Evolutionary conservation across 495 filamentous ascomycete species (phyloP), one percentile per base, ranked within the genome.

Genomic region (Talaromyces wortmannii): DNA sequence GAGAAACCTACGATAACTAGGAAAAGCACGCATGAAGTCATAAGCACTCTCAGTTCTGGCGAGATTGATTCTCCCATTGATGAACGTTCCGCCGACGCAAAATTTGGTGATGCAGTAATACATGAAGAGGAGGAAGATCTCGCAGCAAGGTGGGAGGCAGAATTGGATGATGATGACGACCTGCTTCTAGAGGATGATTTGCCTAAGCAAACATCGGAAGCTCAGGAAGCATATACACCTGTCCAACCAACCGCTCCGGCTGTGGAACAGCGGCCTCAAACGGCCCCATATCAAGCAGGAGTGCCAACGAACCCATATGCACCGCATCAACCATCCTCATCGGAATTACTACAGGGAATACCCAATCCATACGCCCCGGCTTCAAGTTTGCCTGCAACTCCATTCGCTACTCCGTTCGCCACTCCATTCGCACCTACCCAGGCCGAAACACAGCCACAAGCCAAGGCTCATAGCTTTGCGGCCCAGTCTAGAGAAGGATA

Each of bases 401-500:
- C 63, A 8, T 76, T 78, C 29, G 72, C 77, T 23, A 64, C 73
- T 12, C 71, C 23, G 18, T 56, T 74, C 3, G 52, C 74, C 10
- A 59, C 78, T 36, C 62, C 63, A 8, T 76, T 78, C 29, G 72
- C 77, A 29, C 64, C 73, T 12, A 59, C 66, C 0, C 59, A 56
- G 10, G 52, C 61, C 11, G 65, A 63, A 55, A 69, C 60, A 62
- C 71, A 52, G 71, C 3, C 75, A 52, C 46, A 74, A 59, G 57
- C 62, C 62, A 64, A 69, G 67, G 63, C 78, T 61, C 59, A 88
- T 80, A 97, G 92, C 64, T 98, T 95, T 67, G 88, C 82, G 5
- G 86, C 91, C 63, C 92, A 91, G 59, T 73, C 88, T 7, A 97
- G 95, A 67, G 85, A 91, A 44, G 92, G 92, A 8, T 98, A 97